Conservation (phyloP, 495 filamentous ascomycete genomes). For the Penicillium argentinense region DNA sequence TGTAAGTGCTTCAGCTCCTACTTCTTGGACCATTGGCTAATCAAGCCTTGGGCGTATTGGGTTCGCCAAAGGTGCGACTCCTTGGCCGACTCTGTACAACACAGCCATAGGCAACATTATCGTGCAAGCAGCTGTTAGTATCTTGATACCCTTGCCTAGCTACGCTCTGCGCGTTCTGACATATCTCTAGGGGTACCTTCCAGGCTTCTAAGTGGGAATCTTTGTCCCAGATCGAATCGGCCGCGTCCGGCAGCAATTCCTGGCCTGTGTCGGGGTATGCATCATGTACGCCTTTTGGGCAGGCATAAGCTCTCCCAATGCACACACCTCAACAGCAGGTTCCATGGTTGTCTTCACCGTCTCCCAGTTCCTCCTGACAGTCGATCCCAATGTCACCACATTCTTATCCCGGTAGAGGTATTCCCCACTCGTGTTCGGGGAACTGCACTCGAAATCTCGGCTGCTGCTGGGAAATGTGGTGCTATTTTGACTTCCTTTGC, state of each 20-base stretch:
- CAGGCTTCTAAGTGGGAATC: conserved; percentile 38
- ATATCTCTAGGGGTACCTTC: conserved; percentile 24
- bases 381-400: conserved; percentile 34
- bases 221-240: conserved; percentile 34
- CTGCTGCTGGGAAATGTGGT: conserved; percentile 26
- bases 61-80: conserved; percentile 27
- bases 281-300: conserved; percentile 36
- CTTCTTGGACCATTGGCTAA: background rate
- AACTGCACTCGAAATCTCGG: conserved; percentile 26
- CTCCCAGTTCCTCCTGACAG: conserved; percentile 26
- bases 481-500: conserved; percentile 27
- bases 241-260: conserved; percentile 30
- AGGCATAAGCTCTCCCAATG: conserved; percentile 23
- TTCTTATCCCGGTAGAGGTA: conserved; percentile 28
- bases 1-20: conserved; percentile 4
- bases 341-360: conserved; percentile 30
- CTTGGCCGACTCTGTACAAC: conserved; percentile 30
- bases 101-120: conserved; percentile 38
- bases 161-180: too few species aligned
- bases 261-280: conserved; percentile 23
- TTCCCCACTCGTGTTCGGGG: conserved; percentile 29
- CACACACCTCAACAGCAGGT: conserved; percentile 28
- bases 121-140: conserved; percentile 25
- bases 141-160: too few species aligned
- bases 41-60: conserved; percentile 24